Conservation (phyloP, 176 grass and related monocot species). For the Oryza glumipatula region DNA sequence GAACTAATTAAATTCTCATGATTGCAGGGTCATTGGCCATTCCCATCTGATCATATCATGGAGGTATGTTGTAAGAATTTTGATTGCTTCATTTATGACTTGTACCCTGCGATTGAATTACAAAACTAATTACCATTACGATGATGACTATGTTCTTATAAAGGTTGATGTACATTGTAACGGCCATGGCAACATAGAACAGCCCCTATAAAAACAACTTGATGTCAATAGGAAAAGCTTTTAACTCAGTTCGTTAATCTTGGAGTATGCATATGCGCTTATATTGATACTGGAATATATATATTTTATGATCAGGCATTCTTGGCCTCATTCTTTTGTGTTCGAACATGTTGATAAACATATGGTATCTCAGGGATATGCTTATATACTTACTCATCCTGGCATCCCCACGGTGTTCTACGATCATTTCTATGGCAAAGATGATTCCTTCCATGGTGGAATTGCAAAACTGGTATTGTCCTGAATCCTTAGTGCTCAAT, state of each 20-base stretch:
- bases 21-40: conserved; percentile 98
- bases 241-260: neutral
- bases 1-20: conserved; percentile 16
- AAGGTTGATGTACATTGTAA: neutral
- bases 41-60: conserved; percentile 86
- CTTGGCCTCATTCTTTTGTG: neutral
- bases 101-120: neutral
- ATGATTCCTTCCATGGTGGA: conserved; percentile 55
- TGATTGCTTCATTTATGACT: neutral
- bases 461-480: conserved; percentile 81
- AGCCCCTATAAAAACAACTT: neutral
- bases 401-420: conserved; percentile 92
- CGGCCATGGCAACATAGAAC: neutral
- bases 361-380: conserved; percentile 72
- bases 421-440: conserved; percentile 86
- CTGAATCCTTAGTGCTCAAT: neutral
- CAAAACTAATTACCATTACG: neutral
- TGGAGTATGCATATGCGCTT: neutral
- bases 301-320: neutral
- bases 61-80: conserved; percentile 62
- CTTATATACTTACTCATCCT: conserved; percentile 94
- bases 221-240: neutral
- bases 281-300: neutral
- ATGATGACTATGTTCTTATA: neutral
- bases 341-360: conserved; percentile 18